Conservation (phyloP, 768 basidiomycete species). For the Hygrophorus russula region DNA sequence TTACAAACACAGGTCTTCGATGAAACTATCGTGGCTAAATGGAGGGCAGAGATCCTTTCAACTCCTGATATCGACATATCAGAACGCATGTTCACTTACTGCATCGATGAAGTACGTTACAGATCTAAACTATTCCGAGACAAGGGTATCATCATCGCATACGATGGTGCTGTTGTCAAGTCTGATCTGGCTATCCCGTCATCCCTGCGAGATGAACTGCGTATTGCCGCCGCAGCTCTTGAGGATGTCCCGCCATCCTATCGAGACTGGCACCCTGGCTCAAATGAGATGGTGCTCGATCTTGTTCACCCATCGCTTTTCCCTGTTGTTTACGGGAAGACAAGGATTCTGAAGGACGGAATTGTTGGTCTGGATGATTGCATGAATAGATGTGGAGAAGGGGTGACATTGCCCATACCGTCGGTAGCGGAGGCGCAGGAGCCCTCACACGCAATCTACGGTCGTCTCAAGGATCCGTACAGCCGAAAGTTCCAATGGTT, state of each 20-base stretch:
- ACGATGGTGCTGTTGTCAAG: constrained; percentile 18
- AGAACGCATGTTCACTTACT: constrained; percentile 15
- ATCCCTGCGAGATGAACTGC: constrained; percentile 14
- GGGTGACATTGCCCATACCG: constrained; percentile 10
- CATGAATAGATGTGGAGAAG: constrained; percentile 14
- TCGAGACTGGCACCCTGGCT: constrained; percentile 37
- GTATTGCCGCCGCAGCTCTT: constrained; percentile 17
- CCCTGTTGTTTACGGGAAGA: constrained; percentile 25
- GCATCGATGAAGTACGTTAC: constrained; percentile 18
- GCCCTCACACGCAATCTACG: not conserved
- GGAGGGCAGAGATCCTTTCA: constrained; percentile 15
- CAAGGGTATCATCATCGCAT: constrained; percentile 11
- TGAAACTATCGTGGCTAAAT: constrained; percentile 13
- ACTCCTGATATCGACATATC: constrained; percentile 11
- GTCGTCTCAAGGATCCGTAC: not conserved
- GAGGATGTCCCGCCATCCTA: constrained; percentile 23
- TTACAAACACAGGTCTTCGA: constrained; percentile 12
- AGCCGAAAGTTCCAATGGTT: constrained; percentile 13
- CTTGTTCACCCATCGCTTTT: constrained; percentile 35
- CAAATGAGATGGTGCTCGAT: constrained; percentile 30
- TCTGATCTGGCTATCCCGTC: constrained; percentile 21
- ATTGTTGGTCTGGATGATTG: constrained; percentile 14
- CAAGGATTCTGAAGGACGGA: constrained; percentile 12
- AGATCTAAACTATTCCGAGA: constrained; percentile 9
- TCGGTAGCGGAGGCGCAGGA: not conserved